These are phyloP conservation scores for Coemansia sp. DNA, from an alignment of 192 early-diverging fungal genomes.

Conservation along the genomic window DNA sequence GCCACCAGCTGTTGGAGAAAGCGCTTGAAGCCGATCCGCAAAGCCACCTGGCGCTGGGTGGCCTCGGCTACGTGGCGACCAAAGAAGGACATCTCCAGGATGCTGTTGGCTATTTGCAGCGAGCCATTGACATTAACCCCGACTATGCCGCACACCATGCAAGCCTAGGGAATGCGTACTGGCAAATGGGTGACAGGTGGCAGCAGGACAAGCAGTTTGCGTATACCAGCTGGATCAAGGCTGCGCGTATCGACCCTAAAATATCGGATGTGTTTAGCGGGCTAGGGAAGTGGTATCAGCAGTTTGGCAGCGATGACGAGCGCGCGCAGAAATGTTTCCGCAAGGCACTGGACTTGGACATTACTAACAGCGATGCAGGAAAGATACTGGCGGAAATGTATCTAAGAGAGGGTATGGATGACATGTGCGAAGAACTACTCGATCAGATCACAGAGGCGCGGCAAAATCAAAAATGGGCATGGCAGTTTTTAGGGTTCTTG, in stretches of 20 bases:
- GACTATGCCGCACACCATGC: constrained; percentile 60
- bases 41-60: constrained; percentile 59
- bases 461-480: constrained; percentile 70
- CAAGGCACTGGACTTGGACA: constrained; percentile 74
- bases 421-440: constrained; percentile 37
- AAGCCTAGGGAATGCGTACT: constrained; percentile 72
- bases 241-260: constrained; percentile 69
- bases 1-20: constrained; percentile 57
- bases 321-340: constrained; percentile 82
- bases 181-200: constrained; percentile 69
- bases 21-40: constrained; percentile 44
- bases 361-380: constrained; percentile 66
- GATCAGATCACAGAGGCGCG: constrained; percentile 21
- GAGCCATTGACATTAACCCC: constrained; percentile 57
- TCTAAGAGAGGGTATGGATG: constrained; percentile 47
- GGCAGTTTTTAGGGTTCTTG: constrained; percentile 75
- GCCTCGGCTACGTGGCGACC: constrained; percentile 68
- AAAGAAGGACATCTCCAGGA: constrained; percentile 54
- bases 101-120: constrained; percentile 57
- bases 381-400: constrained; percentile 65
- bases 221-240: constrained; percentile 65
- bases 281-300: constrained; percentile 79
- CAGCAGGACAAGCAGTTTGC: constrained; percentile 62
- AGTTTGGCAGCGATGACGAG: constrained; percentile 61
- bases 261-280: constrained; percentile 69